Evolutionary conservation across 2,329 filamentous ascomycete genomes (phyloP).

Genomic region (Catunica adiposa): DNA sequence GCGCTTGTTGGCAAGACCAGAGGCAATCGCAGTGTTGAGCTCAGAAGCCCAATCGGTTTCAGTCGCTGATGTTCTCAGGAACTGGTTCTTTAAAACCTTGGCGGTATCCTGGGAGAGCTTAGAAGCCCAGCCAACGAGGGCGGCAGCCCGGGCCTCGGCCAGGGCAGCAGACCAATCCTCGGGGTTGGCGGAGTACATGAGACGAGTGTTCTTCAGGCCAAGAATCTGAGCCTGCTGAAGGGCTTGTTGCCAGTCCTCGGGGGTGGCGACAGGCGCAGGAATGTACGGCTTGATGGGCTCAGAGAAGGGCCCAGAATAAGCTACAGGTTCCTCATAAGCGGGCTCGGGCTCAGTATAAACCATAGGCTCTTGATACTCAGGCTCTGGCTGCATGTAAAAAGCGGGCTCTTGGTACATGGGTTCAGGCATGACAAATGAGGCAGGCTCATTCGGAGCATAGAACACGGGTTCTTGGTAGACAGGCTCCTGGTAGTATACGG

Average conservation of each 20-base stretch:
- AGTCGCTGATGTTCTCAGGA: slow-evolving; percentile 14
- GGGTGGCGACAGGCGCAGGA: slow-evolving; percentile 15
- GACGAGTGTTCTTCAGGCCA: slow-evolving; percentile 1
- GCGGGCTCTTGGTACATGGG: background rate
- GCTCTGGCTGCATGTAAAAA: background rate
- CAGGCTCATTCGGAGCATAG: background rate
- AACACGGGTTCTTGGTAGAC: slow-evolving; percentile 2
- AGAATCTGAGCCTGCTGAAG: slow-evolving; percentile 17
- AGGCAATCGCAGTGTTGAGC: slow-evolving; percentile 20
- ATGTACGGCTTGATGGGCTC: background rate
- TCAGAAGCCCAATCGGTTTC: slow-evolving; percentile 25
- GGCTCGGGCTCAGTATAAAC: no score
- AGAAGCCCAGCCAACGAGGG: slow-evolving; percentile 9
- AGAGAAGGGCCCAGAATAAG: background rate
- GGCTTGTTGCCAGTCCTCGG: slow-evolving; percentile 25
- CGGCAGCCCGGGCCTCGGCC: slow-evolving; percentile 3
- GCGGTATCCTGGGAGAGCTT: slow-evolving; percentile 11
- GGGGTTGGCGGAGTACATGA: background rate
- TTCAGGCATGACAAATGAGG: background rate
- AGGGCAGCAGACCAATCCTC: slow-evolving; percentile 13
- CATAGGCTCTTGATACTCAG: no score
- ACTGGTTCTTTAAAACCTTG: slow-evolving; percentile 4
- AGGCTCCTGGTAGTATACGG: slow-evolving; percentile 5
- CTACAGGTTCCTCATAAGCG: slow-evolving; percentile 3
- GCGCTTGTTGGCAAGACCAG: slow-evolving; percentile 13